Evolutionary conservation across 257 asterid genomes (phyloP).

Genomic region (Plectranthus barbatus): DNA sequence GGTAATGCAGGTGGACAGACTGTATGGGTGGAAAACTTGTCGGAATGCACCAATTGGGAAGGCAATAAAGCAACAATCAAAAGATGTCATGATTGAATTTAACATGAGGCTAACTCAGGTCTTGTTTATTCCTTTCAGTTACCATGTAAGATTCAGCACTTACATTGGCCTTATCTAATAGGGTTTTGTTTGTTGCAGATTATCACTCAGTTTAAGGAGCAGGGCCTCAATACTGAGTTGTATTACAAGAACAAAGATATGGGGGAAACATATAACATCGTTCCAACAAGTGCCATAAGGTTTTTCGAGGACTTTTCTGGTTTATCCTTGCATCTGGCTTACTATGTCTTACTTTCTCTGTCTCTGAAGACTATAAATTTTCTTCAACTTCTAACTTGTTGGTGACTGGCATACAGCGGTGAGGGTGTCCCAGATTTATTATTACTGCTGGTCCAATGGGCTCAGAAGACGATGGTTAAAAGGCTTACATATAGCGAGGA

Average conservation of each 20-base stretch:
- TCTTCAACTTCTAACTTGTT: conserved; percentile 7
- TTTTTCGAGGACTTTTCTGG: conserved; percentile 15
- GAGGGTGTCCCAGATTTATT: conserved; percentile 92
- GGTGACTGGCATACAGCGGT: conserved; percentile 47
- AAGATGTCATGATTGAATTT: conserved; percentile 65
- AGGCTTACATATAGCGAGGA: conserved; percentile 79
- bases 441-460: conserved; percentile 76
- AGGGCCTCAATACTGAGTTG: conserved; percentile 88
- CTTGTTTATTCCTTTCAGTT: conserved; percentile 2
- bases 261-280: conserved; percentile 81
- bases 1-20: conserved; percentile 68
- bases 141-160: conserved; percentile 1
- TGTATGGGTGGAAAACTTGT: conserved; percentile 76
- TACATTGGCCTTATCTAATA: conserved; percentile 14
- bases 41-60: conserved; percentile 75
- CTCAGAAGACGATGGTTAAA: conserved; percentile 76
- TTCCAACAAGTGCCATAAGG: conserved; percentile 99
- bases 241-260: conserved; percentile 82
- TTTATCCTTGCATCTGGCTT: conserved; percentile 7
- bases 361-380: background rate
- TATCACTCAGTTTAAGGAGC: conserved; percentile 73
- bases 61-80: conserved; percentile 74
- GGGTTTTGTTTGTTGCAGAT: conserved; percentile 35
- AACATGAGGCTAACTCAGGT: conserved; percentile 73
- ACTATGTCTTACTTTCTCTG: background rate